phyloP scores from a whole-genome alignment of 768 basidiomycete species.

The Piloderma croceum region DNA sequence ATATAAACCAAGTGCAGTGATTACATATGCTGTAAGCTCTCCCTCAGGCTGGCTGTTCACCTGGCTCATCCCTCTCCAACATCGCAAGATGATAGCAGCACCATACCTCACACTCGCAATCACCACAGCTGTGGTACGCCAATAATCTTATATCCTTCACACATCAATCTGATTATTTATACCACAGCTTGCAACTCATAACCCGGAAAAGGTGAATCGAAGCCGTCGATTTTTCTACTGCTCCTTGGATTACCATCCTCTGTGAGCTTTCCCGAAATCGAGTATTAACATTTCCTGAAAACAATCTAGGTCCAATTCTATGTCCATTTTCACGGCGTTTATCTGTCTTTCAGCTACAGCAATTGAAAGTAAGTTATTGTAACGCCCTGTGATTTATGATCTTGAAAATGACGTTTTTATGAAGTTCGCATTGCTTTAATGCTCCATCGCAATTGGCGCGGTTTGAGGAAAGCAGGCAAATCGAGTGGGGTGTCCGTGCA shows the following conservation, averaged over 20 bases:
- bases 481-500: background rate
- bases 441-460: background rate
- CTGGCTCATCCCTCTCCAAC: no score
- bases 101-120: conserved; percentile 32
- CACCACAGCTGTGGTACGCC: conserved; percentile 35
- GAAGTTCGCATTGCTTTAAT: background rate
- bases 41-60: no score
- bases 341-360: background rate
- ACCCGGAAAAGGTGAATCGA: conserved; percentile 36
- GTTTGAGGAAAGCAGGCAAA: background rate
- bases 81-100: conserved; percentile 36
- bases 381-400: background rate
- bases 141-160: background rate
- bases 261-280: no score
- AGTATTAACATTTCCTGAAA: no score
- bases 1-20: no score
- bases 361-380: background rate
- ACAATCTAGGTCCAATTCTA: background rate
- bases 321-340: background rate
- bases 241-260: conserved; percentile 32
- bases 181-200: conserved; percentile 32
- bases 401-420: background rate
- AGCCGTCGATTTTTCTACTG: conserved; percentile 49
- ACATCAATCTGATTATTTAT: conserved; percentile 10
- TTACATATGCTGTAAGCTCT: no score